Base-by-base conservation (phyloP, 345 rosid genomes). In the Bretschneidera sinensis region DNA sequence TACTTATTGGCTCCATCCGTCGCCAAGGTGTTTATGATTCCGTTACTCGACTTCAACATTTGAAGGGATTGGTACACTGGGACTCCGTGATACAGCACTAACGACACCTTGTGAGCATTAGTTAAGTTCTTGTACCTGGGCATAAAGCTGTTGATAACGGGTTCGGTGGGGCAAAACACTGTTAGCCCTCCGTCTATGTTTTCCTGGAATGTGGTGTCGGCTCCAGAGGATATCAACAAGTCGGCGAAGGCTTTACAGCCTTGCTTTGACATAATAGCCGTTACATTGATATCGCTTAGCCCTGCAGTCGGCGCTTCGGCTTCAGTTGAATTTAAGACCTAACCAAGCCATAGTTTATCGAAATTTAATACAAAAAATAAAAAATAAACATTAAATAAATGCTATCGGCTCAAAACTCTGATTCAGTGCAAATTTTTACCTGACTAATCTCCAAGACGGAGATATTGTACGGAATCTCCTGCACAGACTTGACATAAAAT, bases 271-370 rank as follows among this genome's bases (percentile, higher is more conserved):
- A 94, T 76, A 28, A 86, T 83, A 1, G 74, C 66, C 1, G 97
- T 90, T 54, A 88, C 62, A 62, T 88, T 77, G 21, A 88, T 65
- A 24, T 71, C 69, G 60, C 84, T 76, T 2, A 97, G 96, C 56
- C 75, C 83, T 1, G 96, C 73, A 0, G 96, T 76, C 5, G 99
- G 99, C 9, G 99, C 99, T 64, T 77, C 96, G 0, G 99, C 99
- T 58, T 81, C 97, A 0, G 72, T 73, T 0, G 99, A 94, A 23
- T 82, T 85, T 64, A 94, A 59, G 25, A 60, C 61, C 77, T 77
- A 67, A 43, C 6, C 21, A 63, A 18, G 33, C 8, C n/a, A n/a
- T n/a, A n/a, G n/a, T n/a, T n/a, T n/a, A n/a, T n/a, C n/a, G n/a
- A n/a, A n/a, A n/a, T n/a, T n/a, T n/a, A n/a, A n/a, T n/a, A n/a